Evolutionary conservation across 768 basidiomycete species (phyloP).

Genomic region (Pleurotus tuber-regium): DNA sequence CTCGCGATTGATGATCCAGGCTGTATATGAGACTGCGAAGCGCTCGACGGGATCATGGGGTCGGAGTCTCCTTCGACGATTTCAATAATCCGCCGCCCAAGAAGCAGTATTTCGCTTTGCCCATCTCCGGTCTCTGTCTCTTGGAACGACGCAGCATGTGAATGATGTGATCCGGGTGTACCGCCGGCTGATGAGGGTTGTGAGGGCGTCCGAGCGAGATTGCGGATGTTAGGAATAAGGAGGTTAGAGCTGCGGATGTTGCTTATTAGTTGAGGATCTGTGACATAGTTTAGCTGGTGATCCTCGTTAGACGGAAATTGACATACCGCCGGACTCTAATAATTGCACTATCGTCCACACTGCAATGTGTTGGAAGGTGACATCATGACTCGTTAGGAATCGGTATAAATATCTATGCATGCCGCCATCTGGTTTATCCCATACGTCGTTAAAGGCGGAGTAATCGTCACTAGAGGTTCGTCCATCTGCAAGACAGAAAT

Average conservation of each 20-base stretch:
- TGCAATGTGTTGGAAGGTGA: slow-evolving; percentile 99
- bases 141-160: slow-evolving; percentile 69
- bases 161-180: slow-evolving; percentile 69
- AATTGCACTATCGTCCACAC: slow-evolving; percentile 99
- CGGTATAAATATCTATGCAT: slow-evolving; percentile 93
- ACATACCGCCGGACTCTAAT: slow-evolving; percentile 87
- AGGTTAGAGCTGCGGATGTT: slow-evolving; percentile 85
- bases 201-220: slow-evolving; percentile 71
- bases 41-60: slow-evolving; percentile 55
- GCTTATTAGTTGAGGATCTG: slow-evolving; percentile 85
- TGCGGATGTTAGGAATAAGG: slow-evolving; percentile 83
- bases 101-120: slow-evolving; percentile 85
- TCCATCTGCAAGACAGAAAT: slow-evolving; percentile 53
- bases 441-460: slow-evolving; percentile 95
- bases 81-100: slow-evolving; percentile 83
- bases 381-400: slow-evolving; percentile 90
- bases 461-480: slow-evolving; percentile 83
- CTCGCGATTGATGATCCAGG: slow-evolving; percentile 68
- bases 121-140: slow-evolving; percentile 87
- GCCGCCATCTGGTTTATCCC: slow-evolving; percentile 97
- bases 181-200: slow-evolving; percentile 66
- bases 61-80: slow-evolving; percentile 78
- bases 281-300: slow-evolving; percentile 2
- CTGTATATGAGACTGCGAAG: slow-evolving; percentile 62
- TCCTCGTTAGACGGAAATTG: background rate